phyloP scores from a whole-genome alignment of 805 yeast species.

The Suhomyces tanzawaensis region DNA sequence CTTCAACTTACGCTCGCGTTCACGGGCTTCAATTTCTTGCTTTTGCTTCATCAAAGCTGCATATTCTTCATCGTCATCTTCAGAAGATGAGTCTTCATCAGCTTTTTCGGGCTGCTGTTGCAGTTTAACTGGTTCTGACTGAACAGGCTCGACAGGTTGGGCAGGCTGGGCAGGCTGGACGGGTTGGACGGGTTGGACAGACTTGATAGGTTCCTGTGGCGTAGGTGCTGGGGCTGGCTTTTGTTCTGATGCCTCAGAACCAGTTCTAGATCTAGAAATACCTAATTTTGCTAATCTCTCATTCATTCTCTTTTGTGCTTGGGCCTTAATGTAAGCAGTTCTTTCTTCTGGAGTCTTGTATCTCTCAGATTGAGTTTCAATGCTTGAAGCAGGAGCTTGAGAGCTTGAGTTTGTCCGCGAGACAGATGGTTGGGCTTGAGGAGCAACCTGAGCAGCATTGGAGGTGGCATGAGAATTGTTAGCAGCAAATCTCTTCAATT shows the following conservation, averaged over 20 bases:
- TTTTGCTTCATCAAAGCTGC: constrained; percentile 46
- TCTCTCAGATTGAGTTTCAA: constrained; percentile 9
- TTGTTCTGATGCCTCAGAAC: constrained; percentile 1
- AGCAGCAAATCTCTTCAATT: constrained; percentile 35
- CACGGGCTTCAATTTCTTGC: constrained; percentile 44
- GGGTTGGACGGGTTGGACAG: constrained; percentile 1
- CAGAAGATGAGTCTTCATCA: constrained; percentile 16
- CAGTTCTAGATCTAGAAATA: constrained; percentile 43
- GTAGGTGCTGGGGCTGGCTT: constrained; percentile 1
- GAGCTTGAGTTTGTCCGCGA: constrained; percentile 8
- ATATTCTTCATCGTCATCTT: constrained; percentile 47
- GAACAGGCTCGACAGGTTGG: background rate
- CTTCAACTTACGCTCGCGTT: constrained; percentile 43
- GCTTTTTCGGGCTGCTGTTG: constrained; percentile 6
- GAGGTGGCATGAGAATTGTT: constrained; percentile 2
- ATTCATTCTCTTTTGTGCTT: constrained; percentile 72
- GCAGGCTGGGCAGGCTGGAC: background rate
- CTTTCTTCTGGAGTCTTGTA: constrained; percentile 61
- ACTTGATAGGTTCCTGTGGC: background rate
- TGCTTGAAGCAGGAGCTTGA: constrained; percentile 15
- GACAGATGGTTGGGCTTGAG: constrained; percentile 3
- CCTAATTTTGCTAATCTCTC: constrained; percentile 83
- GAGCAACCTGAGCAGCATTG: constrained; percentile 7
- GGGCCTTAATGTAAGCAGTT: constrained; percentile 78
- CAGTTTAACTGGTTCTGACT: background rate